phyloP scores from a whole-genome alignment of 2,329 filamentous ascomycete genomes.

The Botrytis porri region DNA sequence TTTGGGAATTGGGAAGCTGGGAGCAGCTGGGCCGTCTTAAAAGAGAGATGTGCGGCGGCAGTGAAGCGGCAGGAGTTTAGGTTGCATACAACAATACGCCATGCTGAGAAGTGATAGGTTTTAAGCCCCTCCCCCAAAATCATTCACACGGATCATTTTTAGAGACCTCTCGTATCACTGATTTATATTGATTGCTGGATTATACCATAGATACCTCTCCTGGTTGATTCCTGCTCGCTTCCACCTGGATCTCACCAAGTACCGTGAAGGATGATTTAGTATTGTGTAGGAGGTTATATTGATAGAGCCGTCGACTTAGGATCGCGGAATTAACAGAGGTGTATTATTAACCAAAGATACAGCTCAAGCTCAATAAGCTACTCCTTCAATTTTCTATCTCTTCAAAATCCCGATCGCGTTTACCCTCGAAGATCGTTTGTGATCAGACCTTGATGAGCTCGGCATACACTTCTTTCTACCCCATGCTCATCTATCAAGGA shows the following conservation, averaged over 20 bases:
- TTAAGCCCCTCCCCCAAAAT: neutral
- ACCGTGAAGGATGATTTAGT: neutral
- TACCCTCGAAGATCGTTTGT: conserved; percentile 1
- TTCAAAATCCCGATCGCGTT: neutral
- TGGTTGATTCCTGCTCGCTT: neutral
- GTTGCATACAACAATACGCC: conserved; percentile 4
- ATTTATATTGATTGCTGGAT: neutral
- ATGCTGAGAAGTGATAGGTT: neutral
- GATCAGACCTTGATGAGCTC: neutral
- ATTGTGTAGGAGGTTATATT: neutral
- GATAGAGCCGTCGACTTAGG: neutral
- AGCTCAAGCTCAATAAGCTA: neutral
- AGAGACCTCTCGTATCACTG: neutral
- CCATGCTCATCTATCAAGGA: neutral
- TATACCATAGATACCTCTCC: neutral
- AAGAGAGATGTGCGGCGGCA: conserved; percentile 3
- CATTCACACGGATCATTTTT: neutral
- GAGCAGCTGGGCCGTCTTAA: conserved; percentile 7
- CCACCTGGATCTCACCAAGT: neutral
- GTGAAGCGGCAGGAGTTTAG: conserved; percentile 13
- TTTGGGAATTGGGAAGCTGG: conserved; percentile 4
- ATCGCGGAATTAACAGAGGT: neutral
- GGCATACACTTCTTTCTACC: neutral
- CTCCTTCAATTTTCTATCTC: neutral
- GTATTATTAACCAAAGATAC: neutral